phyloP scores from a whole-genome alignment of 176 grass and related monocot genomes.

The Thalia dealbata region DNA sequence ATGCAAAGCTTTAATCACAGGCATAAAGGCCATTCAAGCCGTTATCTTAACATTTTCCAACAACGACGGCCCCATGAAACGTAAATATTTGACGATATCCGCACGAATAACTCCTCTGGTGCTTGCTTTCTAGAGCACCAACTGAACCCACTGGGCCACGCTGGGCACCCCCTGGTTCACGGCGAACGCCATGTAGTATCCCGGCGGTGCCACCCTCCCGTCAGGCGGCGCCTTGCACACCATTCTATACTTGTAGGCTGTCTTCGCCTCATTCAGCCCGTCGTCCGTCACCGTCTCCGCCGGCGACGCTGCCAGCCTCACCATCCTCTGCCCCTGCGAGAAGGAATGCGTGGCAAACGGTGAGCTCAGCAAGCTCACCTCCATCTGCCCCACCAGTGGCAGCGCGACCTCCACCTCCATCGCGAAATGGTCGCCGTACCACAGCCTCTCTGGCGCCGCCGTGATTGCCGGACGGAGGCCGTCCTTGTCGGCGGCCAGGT shows the following conservation, averaged over 20 bases:
- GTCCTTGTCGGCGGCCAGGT: constrained; percentile 18
- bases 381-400: constrained; percentile 16
- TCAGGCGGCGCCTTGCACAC: constrained; percentile 6
- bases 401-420: constrained; percentile 3
- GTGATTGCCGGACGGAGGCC: neutral
- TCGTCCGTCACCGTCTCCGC: neutral
- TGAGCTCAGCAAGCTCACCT: constrained; percentile 19
- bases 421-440: constrained; percentile 12
- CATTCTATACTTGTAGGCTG: neutral
- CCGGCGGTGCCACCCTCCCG: constrained; percentile 25
- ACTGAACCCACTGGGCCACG: constrained; percentile 13
- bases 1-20: too few species aligned
- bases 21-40: too few species aligned
- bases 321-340: constrained; percentile 26
- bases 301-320: constrained; percentile 1
- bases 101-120: too few species aligned
- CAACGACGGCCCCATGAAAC: too few species aligned
- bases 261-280: neutral
- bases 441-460: constrained; percentile 1
- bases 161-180: constrained; percentile 23
- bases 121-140: constrained; percentile 6
- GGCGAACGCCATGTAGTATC: constrained; percentile 19
- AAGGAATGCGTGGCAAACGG: constrained; percentile 25
- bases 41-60: too few species aligned
- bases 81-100: too few species aligned